Conservation (phyloP, 2,329 filamentous ascomycete genomes). For the Pestalotiopsis sp. region DNA sequence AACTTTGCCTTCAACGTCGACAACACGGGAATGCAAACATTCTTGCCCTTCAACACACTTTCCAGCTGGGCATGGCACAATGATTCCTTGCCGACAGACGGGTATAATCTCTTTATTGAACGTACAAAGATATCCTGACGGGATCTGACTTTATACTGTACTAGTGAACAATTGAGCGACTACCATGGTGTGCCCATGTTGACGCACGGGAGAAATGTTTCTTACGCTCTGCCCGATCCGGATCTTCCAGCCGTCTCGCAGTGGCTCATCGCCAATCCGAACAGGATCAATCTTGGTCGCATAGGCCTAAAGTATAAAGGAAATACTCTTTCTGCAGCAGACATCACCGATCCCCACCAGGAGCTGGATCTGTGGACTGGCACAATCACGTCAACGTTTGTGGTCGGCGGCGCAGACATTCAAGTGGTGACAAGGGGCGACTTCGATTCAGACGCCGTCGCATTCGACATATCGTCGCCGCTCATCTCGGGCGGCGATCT, state of each 20-base stretch:
- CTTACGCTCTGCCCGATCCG: slow-evolving; percentile 38
- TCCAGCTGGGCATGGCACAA: slow-evolving; percentile 32
- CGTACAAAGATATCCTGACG: background rate
- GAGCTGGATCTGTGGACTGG: slow-evolving; percentile 39
- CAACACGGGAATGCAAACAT: slow-evolving; percentile 30
- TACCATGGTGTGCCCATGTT: slow-evolving; percentile 33
- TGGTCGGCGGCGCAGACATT: slow-evolving; percentile 29
- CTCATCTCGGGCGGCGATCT: slow-evolving; percentile 35
- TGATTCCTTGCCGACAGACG: slow-evolving; percentile 37
- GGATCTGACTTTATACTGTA: background rate
- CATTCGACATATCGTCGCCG: slow-evolving; percentile 36
- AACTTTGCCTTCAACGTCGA: slow-evolving; percentile 32
- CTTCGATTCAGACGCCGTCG: slow-evolving; percentile 38
- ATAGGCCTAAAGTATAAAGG: slow-evolving; percentile 40
- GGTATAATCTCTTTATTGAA: slow-evolving; percentile 17
- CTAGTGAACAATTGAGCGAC: slow-evolving; percentile 28
- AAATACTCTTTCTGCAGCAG: slow-evolving; percentile 26
- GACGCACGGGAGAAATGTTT: slow-evolving; percentile 39
- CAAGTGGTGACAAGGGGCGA: slow-evolving; percentile 38
- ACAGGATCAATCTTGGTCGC: slow-evolving; percentile 44
- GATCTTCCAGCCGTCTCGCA: slow-evolving; percentile 41
- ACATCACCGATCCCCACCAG: slow-evolving; percentile 33
- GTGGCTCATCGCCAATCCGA: slow-evolving; percentile 54
- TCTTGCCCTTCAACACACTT: slow-evolving; percentile 29
- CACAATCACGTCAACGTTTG: slow-evolving; percentile 39